Percentiles rank a stretch among this genome's conserved stretches.
Evolutionary conservation across 2,329 filamentous ascomycete genomes (phyloP).

Genomic region (Monosporascus sp.): DNA sequence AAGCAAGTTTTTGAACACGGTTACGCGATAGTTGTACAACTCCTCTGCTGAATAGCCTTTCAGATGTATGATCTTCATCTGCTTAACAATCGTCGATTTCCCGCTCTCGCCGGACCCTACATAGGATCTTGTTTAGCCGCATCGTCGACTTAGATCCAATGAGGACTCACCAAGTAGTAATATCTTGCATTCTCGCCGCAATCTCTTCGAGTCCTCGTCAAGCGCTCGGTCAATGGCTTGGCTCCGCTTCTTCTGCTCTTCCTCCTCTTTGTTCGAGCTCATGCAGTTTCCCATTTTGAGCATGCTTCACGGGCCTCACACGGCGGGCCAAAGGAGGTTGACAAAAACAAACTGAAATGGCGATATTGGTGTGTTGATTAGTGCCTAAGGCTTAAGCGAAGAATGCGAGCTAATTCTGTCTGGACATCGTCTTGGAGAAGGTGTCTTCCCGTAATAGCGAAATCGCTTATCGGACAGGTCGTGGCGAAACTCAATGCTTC

Average conservation of each 20-base stretch:
- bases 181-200: constrained; percentile 98
- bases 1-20: constrained; percentile 96
- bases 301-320: constrained; percentile 6
- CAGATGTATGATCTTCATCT: constrained; percentile 99
- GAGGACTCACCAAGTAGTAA: constrained; percentile 70
- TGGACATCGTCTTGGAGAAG: background rate
- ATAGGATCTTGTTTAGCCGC: background rate
- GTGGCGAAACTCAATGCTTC: background rate
- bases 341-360: background rate
- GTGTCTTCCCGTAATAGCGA: background rate
- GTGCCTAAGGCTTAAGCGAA: background rate
- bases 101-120: constrained; percentile 90
- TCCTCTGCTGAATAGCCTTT: constrained; percentile 96
- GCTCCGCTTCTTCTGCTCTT: constrained; percentile 91
- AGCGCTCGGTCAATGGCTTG: constrained; percentile 91
- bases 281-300: constrained; percentile 82
- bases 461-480: background rate
- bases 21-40: constrained; percentile 87
- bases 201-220: constrained; percentile 87
- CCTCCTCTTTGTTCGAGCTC: constrained; percentile 81
- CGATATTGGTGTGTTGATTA: background rate
- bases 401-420: background rate
- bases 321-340: constrained; percentile 6
- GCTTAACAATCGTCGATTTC: constrained; percentile 98
- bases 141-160: background rate